Evolutionary conservation across 352 stramenopile species (phyloP), one percentile per base, ranked within the genome.

Genomic region (Phytophthora brassicae): DNA sequence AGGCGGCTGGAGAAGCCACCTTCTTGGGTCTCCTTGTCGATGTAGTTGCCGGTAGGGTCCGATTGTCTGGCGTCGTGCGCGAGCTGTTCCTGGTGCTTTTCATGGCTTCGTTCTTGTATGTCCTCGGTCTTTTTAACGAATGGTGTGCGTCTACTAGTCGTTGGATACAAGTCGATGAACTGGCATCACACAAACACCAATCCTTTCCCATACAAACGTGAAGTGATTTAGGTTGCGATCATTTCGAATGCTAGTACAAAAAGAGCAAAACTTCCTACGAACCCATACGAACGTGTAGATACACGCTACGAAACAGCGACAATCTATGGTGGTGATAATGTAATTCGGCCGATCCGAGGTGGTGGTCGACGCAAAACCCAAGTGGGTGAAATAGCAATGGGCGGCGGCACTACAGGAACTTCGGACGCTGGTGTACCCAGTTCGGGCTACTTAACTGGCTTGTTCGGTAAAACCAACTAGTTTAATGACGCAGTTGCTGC

Each of bases 311-410:
- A 38, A 38, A 38, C 31, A 38, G 31, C 31, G 31, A 38, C 31
- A 38, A 38, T 38, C 31, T 17, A 13, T 16, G 14, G 11, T 39
- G 33, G 33, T 39, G 80, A 92, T 35, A 71, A 75, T 31, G 80
- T 90, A 16, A 89, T 92, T 24, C 79, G 84, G 6, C 81, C 84
- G 28, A 92, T 92, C 54, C 84, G 84, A 28, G 84, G 84, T 28
- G 84, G 84, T 26, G 79, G 84, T 6, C 68, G 79, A 62, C 77
- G 83, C 52, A 88, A 88, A 58, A 87, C 77, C 9, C 74, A 68
- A 53, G 24, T 71, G 39, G 59, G 65, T 2, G 68, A 71, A 26
- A 56, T 43, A 26, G 64, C 60, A 20, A 60, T 67, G 33, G 51
- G 49, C 39, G 38, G 38, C 7, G 43, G 33, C 50, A 16, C 24